phyloP scores from a whole-genome alignment of 768 basidiomycete species.

The Pulveroboletus sp. region DNA sequence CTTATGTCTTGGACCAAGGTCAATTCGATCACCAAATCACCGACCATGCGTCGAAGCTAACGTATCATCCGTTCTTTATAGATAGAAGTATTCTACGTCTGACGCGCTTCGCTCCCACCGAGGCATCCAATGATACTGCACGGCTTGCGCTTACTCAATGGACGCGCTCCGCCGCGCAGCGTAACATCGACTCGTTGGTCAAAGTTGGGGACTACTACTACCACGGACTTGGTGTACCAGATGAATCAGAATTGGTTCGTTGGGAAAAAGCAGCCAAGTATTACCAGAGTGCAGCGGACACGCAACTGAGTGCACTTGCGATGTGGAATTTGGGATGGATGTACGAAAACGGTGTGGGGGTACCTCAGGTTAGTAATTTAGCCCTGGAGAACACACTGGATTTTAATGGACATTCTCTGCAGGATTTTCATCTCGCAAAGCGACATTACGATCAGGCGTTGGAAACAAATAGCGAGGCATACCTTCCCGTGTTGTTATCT shows the following conservation, averaged over 20 bases:
- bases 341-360: slow-evolving; percentile 96
- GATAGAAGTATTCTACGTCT: slow-evolving; percentile 67
- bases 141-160: slow-evolving; percentile 85
- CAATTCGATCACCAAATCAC: slow-evolving; percentile 27
- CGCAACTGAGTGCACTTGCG: slow-evolving; percentile 86
- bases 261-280: slow-evolving; percentile 91
- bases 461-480: slow-evolving; percentile 85
- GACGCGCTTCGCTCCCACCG: slow-evolving; percentile 62
- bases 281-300: slow-evolving; percentile 92
- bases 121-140: slow-evolving; percentile 80
- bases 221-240: slow-evolving; percentile 75
- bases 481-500: slow-evolving; percentile 80
- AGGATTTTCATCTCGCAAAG: slow-evolving; percentile 97
- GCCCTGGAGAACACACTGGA: neutral
- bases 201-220: slow-evolving; percentile 99
- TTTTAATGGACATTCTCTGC: neutral
- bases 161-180: slow-evolving; percentile 90
- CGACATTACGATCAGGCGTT: slow-evolving; percentile 88
- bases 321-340: slow-evolving; percentile 99
- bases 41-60: slow-evolving; percentile 28
- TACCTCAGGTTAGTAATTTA: slow-evolving; percentile 59
- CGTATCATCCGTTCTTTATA: slow-evolving; percentile 20
- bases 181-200: slow-evolving; percentile 93
- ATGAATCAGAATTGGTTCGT: slow-evolving; percentile 57
- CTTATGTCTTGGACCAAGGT: slow-evolving; percentile 91